Evolutionary conservation across 2,329 filamentous ascomycete species (phyloP).

Genomic region (Fonsecaea pugnacius): DNA sequence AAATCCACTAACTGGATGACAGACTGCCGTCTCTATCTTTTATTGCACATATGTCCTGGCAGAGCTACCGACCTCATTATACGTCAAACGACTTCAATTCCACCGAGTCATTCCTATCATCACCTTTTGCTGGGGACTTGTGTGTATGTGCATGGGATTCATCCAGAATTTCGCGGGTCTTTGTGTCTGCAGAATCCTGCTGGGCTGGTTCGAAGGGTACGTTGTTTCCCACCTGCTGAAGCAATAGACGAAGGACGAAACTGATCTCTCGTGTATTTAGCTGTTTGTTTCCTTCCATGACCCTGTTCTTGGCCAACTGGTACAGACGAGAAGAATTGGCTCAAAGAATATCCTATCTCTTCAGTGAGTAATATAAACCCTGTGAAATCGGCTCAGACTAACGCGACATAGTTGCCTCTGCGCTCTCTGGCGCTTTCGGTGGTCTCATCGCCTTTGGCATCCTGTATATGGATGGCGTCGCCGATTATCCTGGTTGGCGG

Average conservation of each 20-base stretch:
- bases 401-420: conserved; percentile 28
- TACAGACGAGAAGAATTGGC: conserved; percentile 49
- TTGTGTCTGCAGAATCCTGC: conserved; percentile 48
- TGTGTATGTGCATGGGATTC: conserved; percentile 55
- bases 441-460: conserved; percentile 36
- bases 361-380: conserved; percentile 37
- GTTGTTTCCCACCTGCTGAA: background rate
- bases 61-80: conserved; percentile 54
- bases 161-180: conserved; percentile 48
- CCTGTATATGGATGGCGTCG: conserved; percentile 55
- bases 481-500: conserved; percentile 45
- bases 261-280: conserved; percentile 27
- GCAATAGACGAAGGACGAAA: background rate
- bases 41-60: conserved; percentile 58
- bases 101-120: conserved; percentile 47
- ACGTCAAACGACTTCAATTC: conserved; percentile 55
- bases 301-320: conserved; percentile 48
- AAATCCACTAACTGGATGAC: background rate
- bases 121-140: conserved; percentile 55
- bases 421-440: conserved; percentile 34
- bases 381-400: background rate
- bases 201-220: conserved; percentile 46
- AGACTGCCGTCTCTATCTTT: conserved; percentile 56
- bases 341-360: conserved; percentile 48
- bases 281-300: conserved; percentile 47